Evolutionary conservation across 1,284 basidiomycete genomes (phyloP), one percentile per base, ranked within the genome.

Genomic region (Rhodotorula sp.): DNA sequence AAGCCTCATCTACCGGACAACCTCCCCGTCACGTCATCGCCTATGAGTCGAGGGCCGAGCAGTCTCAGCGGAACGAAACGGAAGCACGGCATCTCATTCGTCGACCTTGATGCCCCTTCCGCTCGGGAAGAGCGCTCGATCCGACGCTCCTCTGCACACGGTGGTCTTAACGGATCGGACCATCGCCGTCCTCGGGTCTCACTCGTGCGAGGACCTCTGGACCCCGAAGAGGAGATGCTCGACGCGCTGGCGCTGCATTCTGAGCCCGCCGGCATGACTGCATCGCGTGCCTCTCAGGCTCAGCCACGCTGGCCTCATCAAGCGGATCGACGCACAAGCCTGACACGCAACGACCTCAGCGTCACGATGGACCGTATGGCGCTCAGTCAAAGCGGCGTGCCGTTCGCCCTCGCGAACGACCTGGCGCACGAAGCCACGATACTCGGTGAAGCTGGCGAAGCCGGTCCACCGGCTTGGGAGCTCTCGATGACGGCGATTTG

Each of bases 331-430:
- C 51, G 74, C 8, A 56, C 52, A 26, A 68, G 59, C 43, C 26
- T 67, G 59, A 70, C 71, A 10, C 67, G 88, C 58, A 86, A 86
- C 74, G 88, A 89, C 66, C 80, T 87, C 57, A 88, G 85, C 71
- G 81, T 85, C 46, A 88, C 86, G 7, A 83, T 89, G 83, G 87
- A 89, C 77, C 83, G 87, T 57, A 87, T 88, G 87, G 86, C 84
- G 18, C 82, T 88, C 4, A 84, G 85, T 4, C 69, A 69, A 65
- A 62, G 67, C 26, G 4, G 54, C 57, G 12, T 60, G 56, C 12
- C 46, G 65, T 29, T 66, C 59, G 59, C 70, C 66, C 21, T 43
- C 43, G 57, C 39, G 31, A 39, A 46, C 26, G 85, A 87, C 67
- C 87, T 90, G 86, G 87, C 87, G 63, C 80, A 81, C 51, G 83